A percentile compares a stretch with the other conserved stretches of the same genome.
These are phyloP conservation scores for Earliella scabrosa DNA, from an alignment of 1,284 basidiomycete species.

Conservation along the genomic window DNA sequence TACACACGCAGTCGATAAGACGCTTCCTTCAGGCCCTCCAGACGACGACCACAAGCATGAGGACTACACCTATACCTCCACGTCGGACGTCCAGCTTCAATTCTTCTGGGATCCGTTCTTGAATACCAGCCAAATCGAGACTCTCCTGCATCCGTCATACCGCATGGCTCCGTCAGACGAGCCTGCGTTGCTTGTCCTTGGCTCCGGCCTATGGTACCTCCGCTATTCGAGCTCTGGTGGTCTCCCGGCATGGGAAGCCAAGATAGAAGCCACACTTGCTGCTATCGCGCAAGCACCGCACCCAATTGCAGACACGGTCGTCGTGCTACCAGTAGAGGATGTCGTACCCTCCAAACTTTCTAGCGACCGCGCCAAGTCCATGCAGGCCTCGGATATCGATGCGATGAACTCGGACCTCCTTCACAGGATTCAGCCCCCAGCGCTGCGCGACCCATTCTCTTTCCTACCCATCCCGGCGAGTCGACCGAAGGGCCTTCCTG, in stretches of 20 bases:
- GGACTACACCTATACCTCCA: constrained; percentile 55
- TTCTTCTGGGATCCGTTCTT: constrained; percentile 86
- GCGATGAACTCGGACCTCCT: constrained; percentile 87
- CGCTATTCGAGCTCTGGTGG: constrained; percentile 77
- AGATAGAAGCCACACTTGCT: constrained; percentile 66
- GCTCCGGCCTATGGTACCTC: constrained; percentile 88
- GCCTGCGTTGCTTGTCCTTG: constrained; percentile 77
- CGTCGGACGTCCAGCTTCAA: constrained; percentile 54
- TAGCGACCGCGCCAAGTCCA: constrained; percentile 63
- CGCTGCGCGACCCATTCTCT: constrained; percentile 34
- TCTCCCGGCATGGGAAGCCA: constrained; percentile 75
- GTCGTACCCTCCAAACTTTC: constrained; percentile 64
- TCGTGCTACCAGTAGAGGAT: constrained; percentile 80
- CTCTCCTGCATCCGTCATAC: constrained; percentile 36
- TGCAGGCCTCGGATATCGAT: constrained; percentile 79
- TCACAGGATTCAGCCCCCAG: constrained; percentile 61
- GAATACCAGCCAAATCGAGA: constrained; percentile 62
- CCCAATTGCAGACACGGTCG: constrained; percentile 67
- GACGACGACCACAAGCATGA: constrained; percentile 70
- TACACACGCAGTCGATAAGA: constrained; percentile 59
- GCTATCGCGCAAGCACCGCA: constrained; percentile 43
- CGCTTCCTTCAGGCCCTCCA: constrained; percentile 56
- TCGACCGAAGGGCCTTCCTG: constrained; percentile 38
- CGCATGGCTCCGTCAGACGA: constrained; percentile 16
- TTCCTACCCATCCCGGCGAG: constrained; percentile 29